A percentile compares a stretch with the other conserved stretches of the same genome.
phyloP scores from a whole-genome alignment of 2,329 filamentous ascomycete genomes.

The Paramyrothecium roridum region DNA sequence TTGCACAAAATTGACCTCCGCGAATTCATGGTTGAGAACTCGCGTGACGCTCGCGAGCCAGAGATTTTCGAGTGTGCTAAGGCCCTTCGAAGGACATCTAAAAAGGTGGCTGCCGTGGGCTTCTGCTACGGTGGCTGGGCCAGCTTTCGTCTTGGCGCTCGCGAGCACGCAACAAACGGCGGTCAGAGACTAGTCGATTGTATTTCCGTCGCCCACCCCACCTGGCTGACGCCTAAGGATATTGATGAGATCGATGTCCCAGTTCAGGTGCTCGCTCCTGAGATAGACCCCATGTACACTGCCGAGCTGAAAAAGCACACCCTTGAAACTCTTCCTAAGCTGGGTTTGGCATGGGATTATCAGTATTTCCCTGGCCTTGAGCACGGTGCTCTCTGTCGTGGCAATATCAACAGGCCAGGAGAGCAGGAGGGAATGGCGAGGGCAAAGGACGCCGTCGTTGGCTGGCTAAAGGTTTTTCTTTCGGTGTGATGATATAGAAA shows the following conservation, averaged over 20 bases:
- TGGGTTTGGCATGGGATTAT: slow-evolving; percentile 7
- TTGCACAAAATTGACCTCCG: slow-evolving; percentile 32
- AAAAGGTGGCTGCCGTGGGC: slow-evolving; percentile 39
- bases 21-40: slow-evolving; percentile 32
- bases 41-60: slow-evolving; percentile 32
- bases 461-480: too few species aligned
- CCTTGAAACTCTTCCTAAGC: background rate
- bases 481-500: too few species aligned
- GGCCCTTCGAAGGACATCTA: slow-evolving; percentile 22
- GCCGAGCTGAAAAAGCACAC: slow-evolving; percentile 1
- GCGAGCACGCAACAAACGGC: too few species aligned
- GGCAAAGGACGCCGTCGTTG: slow-evolving; percentile 4
- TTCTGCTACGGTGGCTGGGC: slow-evolving; percentile 53
- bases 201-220: slow-evolving; percentile 3
- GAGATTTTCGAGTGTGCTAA: slow-evolving; percentile 34
- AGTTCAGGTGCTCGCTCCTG: slow-evolving; percentile 1
- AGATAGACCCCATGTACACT: slow-evolving; percentile 1
- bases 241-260: slow-evolving; percentile 1
- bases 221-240: background rate
- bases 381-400: slow-evolving; percentile 4
- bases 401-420: background rate
- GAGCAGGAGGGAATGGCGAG: slow-evolving; percentile 6
- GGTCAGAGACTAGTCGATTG: background rate
- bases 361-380: slow-evolving; percentile 8
- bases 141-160: slow-evolving; percentile 38